Percentiles rank a stretch among this genome's conserved stretches.
These are phyloP conservation scores for Zizania palustris DNA, from an alignment of 202 grass and related monocot species.

Conservation along the genomic window DNA sequence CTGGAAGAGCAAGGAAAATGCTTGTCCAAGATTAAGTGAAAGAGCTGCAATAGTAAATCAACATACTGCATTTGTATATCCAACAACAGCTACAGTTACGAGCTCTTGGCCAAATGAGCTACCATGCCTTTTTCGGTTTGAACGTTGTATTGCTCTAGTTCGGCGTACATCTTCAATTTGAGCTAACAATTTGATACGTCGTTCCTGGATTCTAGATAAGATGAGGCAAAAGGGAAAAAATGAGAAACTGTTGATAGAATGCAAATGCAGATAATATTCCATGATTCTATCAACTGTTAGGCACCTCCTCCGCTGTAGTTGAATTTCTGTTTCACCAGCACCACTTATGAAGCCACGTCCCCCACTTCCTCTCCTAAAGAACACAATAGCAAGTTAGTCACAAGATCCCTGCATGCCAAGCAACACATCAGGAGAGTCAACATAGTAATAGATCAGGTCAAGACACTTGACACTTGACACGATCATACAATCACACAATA, in stretches of 20 bases:
- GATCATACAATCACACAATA: not conserved
- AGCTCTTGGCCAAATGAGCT: constrained; percentile 79
- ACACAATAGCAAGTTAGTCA: constrained; percentile 28
- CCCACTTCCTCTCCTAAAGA: constrained; percentile 85
- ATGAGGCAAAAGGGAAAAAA: constrained; percentile 20
- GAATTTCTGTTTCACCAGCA: constrained; percentile 98
- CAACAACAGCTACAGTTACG: constrained; percentile 82
- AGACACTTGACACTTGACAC: not conserved
- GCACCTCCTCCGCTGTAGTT: constrained; percentile 93
- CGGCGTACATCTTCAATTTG: constrained; percentile 87
- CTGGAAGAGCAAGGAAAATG: constrained; percentile 24
- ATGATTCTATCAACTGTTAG: constrained; percentile 36
- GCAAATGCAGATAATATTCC: constrained; percentile 28
- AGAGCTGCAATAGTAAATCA: constrained; percentile 37
- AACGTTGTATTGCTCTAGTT: constrained; percentile 81
- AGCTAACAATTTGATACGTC: constrained; percentile 58
- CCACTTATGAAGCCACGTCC: constrained; percentile 87
- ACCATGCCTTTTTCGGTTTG: constrained; percentile 80
- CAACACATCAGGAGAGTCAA: constrained; percentile 2
- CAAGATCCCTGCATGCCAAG: constrained; percentile 22
- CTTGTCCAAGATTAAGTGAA: constrained; percentile 36
- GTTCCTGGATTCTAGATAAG: constrained; percentile 78
- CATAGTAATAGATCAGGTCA: not conserved
- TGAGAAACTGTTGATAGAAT: constrained; percentile 37
- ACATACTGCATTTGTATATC: constrained; percentile 98